These are phyloP conservation scores for Rubia yunnanensis DNA, from an alignment of 257 asterid species.

Conservation along the genomic window DNA sequence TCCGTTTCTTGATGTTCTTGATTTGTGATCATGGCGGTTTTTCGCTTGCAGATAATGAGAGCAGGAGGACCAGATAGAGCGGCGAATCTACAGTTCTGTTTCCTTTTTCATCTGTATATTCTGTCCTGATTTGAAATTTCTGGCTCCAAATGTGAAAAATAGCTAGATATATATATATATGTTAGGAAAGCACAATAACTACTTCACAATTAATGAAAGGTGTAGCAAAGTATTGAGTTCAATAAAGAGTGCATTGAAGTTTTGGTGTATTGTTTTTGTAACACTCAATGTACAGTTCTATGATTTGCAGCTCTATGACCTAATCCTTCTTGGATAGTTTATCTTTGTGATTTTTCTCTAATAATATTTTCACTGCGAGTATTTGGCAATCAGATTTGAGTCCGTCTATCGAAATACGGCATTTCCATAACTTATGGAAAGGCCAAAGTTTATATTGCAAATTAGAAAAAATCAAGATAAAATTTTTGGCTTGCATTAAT, in stretches of 20 bases:
- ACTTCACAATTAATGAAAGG: neutral
- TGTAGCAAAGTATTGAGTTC: neutral
- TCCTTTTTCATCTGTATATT: neutral
- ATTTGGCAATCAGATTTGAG: too few species aligned
- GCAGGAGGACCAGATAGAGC: constrained; percentile 4
- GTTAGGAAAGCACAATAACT: neutral
- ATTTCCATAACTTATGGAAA: too few species aligned
- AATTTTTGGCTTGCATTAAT: too few species aligned
- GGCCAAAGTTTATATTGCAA: too few species aligned
- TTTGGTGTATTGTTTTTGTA: neutral
- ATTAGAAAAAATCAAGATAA: too few species aligned
- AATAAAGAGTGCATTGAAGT: constrained; percentile 1
- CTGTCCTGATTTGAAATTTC: constrained; percentile 4
- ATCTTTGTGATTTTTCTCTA: too few species aligned
- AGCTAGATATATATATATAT: neutral
- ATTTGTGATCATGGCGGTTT: neutral
- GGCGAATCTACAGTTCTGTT: constrained; percentile 1
- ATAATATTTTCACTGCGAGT: too few species aligned
- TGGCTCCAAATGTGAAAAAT: constrained; percentile 2
- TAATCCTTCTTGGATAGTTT: too few species aligned
- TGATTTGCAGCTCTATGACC: neutral
- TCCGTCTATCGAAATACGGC: too few species aligned
- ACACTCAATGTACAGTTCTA: neutral
- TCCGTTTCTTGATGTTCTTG: neutral
- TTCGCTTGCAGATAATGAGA: constrained; percentile 3